phyloP scores from a whole-genome alignment of 306 rosid species.

The Trifolium fragiferum region DNA sequence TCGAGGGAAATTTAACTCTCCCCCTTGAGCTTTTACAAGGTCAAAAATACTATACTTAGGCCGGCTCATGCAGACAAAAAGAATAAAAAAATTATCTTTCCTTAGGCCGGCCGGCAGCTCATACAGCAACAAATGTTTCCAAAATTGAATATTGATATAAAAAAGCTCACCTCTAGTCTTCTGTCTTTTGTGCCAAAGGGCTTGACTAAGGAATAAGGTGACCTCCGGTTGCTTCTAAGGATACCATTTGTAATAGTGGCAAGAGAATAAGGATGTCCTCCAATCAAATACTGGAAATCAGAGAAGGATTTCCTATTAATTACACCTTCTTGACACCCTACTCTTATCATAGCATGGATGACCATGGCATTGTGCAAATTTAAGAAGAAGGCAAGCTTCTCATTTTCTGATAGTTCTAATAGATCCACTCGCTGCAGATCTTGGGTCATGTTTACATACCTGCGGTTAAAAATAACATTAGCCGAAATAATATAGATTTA shows the following conservation, averaged over 20 bases:
- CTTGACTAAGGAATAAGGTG: constrained; percentile 83
- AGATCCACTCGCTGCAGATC: constrained; percentile 84
- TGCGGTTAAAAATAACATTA: constrained; percentile 42
- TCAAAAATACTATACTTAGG: too few relatives aligned
- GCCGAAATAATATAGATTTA: background rate
- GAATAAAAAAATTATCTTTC: background rate
- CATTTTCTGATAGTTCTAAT: constrained; percentile 61
- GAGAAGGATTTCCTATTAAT: constrained; percentile 76
- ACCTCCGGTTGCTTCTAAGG: constrained; percentile 77
- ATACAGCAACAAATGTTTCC: background rate
- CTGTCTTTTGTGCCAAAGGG: constrained; percentile 66
- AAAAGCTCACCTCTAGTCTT: constrained; percentile 67
- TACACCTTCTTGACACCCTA: constrained; percentile 70
- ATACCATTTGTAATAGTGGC: constrained; percentile 73
- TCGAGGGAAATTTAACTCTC: too few relatives aligned
- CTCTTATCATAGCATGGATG: constrained; percentile 73
- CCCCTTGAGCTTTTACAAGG: too few relatives aligned
- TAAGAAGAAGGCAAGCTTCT: constrained; percentile 80
- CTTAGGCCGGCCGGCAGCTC: background rate
- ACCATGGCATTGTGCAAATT: constrained; percentile 93
- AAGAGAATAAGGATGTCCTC: constrained; percentile 79
- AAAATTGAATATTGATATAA: background rate
- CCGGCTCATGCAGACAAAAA: background rate
- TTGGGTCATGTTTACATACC: constrained; percentile 77
- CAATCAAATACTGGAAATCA: constrained; percentile 79